Evolutionary conservation across 768 basidiomycete species (phyloP), one percentile per base, ranked within the genome.

Genomic region (Agrocybe pediades): DNA sequence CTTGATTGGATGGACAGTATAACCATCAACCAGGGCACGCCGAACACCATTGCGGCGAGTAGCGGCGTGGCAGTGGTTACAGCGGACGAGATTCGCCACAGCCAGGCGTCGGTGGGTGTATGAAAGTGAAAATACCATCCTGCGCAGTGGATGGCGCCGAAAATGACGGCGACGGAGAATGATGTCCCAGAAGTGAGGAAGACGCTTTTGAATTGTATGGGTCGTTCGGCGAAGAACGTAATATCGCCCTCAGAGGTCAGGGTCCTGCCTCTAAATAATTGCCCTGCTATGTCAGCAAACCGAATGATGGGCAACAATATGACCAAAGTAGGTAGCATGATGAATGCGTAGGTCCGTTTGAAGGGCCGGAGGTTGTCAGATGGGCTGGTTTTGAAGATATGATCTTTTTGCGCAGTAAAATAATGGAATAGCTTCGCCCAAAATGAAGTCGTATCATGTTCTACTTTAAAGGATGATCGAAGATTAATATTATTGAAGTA

Each of bases 71-170:
- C 9, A 3, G 24, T 17, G 26, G 43, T 41, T 1, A 19, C 13
- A 6, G 43, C 24, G 2, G 41, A 42, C 11, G 15, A 43, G 3
- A 41, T 20, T 11, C 40, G 49, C 49, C 49, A 51, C 3, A 51
- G 4, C 25, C n/a, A 20, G 7, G 11, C 16, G 16, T 51, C 49
- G 1, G 23, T 29, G 15, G 6, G 2, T 19, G 49, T 51, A 17
- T 23, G 49, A 15, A 51, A 51, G 15, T 29, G 23, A 20, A 51
- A 51, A 25, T 13, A 4, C 49, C 49, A 51, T 16, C 25, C 49
- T 11, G 41, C 41, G 41, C 49, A 51, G 49, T 51, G 49, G 4
- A 51, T 42, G 5, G 41, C 49, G 9, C 41, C 49, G 26, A 42
- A 51, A 1, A 42, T 13, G 1, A 27, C n/a, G 16, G 25, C 49